Base-by-base conservation (phyloP, 495 filamentous ascomycete species). In the Trichocladium uniseriatum region DNA sequence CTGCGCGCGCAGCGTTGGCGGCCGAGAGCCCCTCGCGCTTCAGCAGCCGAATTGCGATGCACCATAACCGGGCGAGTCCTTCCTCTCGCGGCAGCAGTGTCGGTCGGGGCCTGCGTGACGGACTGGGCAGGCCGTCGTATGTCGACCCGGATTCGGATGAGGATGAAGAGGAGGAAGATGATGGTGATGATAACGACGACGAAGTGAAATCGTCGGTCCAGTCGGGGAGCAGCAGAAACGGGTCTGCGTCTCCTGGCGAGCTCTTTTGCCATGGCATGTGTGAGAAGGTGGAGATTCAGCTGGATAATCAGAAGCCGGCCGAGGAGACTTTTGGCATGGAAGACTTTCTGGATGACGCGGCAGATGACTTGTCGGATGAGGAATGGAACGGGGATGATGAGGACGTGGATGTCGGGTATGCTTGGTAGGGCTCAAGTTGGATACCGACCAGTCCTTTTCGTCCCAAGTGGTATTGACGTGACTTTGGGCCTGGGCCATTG, bases 271-370 rank as follows among this genome's bases (percentile, higher is more conserved):
- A 92, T 39, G 87, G 89, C 1, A 73, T 88, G 73, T 95, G 89
- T 64, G 73, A 89, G 20, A 69, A 79, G 29, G 87, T 95, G n/a
- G 77, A 80, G 38, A 75, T 95, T 38, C 71, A 79, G 16, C 83
- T 95, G 43, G 89, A 94, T 59, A 91, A 94, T 62, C 79, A 85
- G 56, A 80, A 88, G 37, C 84, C 84, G 16, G 75, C 70, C 1
- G 89, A 92, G 55, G 72, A 68, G n/a, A 81, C 83, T 35, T 84
- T 76, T 54, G 77, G 75, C 18, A 89, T 91, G 67, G 74, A 75
- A 10, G 86, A 95, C 57, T 95, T 95, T 59, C 60, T 94, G 3
- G 87, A 92, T 53, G 83, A 87, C 47, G 57, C 65, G 1, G 19
- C 22, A 51, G 81, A 81, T 4, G 85, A 91, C 16, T 29, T 38